Evolutionary conservation across 2,329 filamentous ascomycete species (phyloP), one percentile per base, ranked within the genome.

Genomic region (Fusarium sp.): DNA sequence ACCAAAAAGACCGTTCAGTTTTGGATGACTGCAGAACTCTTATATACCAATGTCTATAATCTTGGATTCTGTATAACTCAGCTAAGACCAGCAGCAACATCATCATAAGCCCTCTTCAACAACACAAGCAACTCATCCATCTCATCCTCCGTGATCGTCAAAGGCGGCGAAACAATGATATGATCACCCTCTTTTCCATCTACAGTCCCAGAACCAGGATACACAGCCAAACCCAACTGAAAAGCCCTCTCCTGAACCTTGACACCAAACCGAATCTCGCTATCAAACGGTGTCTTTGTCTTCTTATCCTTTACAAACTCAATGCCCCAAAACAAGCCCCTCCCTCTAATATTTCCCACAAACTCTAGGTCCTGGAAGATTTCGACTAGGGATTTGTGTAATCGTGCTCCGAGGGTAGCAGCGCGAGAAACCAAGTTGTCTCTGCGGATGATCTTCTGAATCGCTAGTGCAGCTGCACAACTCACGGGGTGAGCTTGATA

Each of bases 101-200:
- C 56, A 19, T 74, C 57, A 56, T 74, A 73, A 9, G 71, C 71
- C 31, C 15, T 29, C 48, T 57, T 72, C 48, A 73, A 8, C 49
- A 69, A 21, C 7, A 8, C 37, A 44, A 73, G 5, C 49, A 73
- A 11, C 6, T 37, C 6, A 39, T 72, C 60, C 56, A 79, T 59
- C 55, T 79, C 73, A 12, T 70, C 70, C 7, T 76, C 72, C 3
- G 85, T 88, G 27, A 91, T 84, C 48, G 88, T 93, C 80, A 90
- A 94, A 2, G 92, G 86, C 10, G 93, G 93, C 3, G 91, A 88
- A 16, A 95, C 76, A 31, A 94, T 84, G 35, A 94, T 83, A 78
- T 93, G 91, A 77, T 95, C 92, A 10, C 92, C 92, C 4, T 77
- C 76, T 5, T 87, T 84, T 48, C 93, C 85, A 72, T 86, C 90